Evolutionary conservation across 1,139 yeast species (phyloP).

Genomic region (Kodamaea alishanica): DNA sequence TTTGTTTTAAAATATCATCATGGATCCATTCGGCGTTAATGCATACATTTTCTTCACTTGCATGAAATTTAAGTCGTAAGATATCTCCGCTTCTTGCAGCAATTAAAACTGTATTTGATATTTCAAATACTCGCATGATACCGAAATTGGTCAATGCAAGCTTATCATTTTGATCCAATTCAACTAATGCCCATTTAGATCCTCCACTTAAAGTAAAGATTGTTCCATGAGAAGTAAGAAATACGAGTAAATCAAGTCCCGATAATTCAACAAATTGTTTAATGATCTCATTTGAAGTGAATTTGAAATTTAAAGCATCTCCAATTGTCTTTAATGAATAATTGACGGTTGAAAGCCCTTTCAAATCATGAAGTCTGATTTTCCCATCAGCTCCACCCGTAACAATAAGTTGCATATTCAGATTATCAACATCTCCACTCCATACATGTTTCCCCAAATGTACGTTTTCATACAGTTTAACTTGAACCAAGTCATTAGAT

Average conservation of each 20-base stretch:
- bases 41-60: conserved; percentile 3
- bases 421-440: conserved; percentile 64
- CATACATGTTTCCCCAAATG: conserved; percentile 88
- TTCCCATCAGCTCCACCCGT: conserved; percentile 93
- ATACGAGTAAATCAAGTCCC: conserved; percentile 37
- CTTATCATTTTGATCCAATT: conserved; percentile 20
- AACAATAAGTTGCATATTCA: conserved; percentile 44
- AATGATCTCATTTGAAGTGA: conserved; percentile 52
- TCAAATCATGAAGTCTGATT: conserved; percentile 57
- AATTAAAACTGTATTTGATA: conserved; percentile 40
- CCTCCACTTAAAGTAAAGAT: conserved; percentile 32
- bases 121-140: conserved; percentile 45
- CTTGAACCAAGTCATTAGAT: conserved; percentile 21
- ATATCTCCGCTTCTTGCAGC: conserved; percentile 54
- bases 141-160: conserved; percentile 38
- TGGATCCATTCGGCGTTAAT: conserved; percentile 19
- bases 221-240: conserved; percentile 63
- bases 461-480: conserved; percentile 47
- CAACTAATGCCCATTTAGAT: conserved; percentile 26
- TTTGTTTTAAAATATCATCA: conserved; percentile 18
- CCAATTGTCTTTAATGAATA: conserved; percentile 7
- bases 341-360: conserved; percentile 3
- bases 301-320: conserved; percentile 15
- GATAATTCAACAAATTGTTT: conserved; percentile 55
- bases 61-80: conserved; percentile 40